Base-by-base conservation (phyloP, 1,139 yeast genomes). In the Yamadazyma diddensiae region DNA sequence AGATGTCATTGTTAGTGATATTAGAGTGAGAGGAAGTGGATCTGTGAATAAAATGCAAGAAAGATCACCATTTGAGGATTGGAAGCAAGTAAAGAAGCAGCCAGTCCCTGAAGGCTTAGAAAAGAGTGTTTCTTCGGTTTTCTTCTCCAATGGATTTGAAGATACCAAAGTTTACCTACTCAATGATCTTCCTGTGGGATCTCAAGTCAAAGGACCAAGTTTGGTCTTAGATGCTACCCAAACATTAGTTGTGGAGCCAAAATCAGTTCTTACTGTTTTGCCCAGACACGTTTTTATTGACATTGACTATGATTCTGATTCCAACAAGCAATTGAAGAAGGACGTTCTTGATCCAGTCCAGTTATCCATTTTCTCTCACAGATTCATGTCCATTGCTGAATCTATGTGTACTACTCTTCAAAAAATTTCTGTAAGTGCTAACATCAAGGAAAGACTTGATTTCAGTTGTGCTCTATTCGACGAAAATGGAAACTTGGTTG, bases 71-170 rank as follows among this genome's bases (percentile, higher is more conserved):
- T 44, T 36, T 28, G 29, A 42, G 17, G 47, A 42, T 28, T 39
- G 43, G 28, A 18, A 29, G 5, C 21, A 10, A 8, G 26, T 41
- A 11, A 24, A 22, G 3, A 34, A 37, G 20, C 7, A 13, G 2
- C 30, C 34, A 2, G 39, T 41, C 21, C 15, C 34, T 8, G 31
- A 18, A 6, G 28, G 26, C 4, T 27, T 42, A 11, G 38, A 36
- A 15, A 35, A 42, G 25, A 26, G 15, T 4, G 31, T 23, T 3
- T n/a, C 55, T 6, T 42, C 41, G 16, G 52, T 61, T 18, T 50
- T 38, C 30, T 62, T 9, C 86, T 81, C 54, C 61, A 88, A 37
- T 73, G 42, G 44, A 8, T 37, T 38, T 22, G 29, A 35, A 15
- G 47, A 43, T 10, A 36, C 49, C 16, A 39, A 43, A 24, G 39